Base-by-base conservation (phyloP, 768 basidiomycete genomes). In the Aureoboletus auriporus region DNA sequence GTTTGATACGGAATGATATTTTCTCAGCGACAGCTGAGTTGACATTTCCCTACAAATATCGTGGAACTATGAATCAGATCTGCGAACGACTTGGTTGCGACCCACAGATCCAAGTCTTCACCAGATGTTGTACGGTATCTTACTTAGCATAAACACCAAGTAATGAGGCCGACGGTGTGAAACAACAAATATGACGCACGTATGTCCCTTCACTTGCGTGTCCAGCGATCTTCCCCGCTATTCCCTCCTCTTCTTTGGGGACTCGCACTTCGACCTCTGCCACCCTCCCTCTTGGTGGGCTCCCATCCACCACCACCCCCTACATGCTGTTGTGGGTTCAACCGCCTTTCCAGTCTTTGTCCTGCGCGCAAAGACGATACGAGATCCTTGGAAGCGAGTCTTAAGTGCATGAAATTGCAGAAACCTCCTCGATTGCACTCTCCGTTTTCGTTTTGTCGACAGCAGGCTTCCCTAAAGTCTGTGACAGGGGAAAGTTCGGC, bases 341-440 rank as follows among this genome's bases (percentile, higher is more conserved):
- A 61, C 49, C 86, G 82, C 45, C 92, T 76, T 57, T 93, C 92
- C 30, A 96, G 57, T 36, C 88, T 78, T 65, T 97, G 94, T 12
- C 91, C 90, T 38, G 81, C 83, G 14, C 83, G 80, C 46, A 97
- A 72, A 8, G 86, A 82, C 38, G 78, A 80, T 3, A 91, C 87
- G 11, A 96, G 78, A 10, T 90, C 83, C 62, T 86, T 83, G 28
- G 92, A 89, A 5, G 94, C 89, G 17, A 92, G 77, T 12, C 91
- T 84, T 30, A 97, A 75, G 71, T 97, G 94, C 92, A 97, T 96
- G 64, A 99, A 99, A 69, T 99, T 98, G 71, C 95, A 98, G 73
- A 96, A 97, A 3, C 93, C 93, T 28, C 95, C 96, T 37, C 96
- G 85, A 61, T 95, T 95, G 69, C 96, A 99, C 69, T 95, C 91